These are phyloP conservation scores for Oryza glumipatula DNA, from an alignment of 176 grass and related monocot genomes.

Conservation along the genomic window DNA sequence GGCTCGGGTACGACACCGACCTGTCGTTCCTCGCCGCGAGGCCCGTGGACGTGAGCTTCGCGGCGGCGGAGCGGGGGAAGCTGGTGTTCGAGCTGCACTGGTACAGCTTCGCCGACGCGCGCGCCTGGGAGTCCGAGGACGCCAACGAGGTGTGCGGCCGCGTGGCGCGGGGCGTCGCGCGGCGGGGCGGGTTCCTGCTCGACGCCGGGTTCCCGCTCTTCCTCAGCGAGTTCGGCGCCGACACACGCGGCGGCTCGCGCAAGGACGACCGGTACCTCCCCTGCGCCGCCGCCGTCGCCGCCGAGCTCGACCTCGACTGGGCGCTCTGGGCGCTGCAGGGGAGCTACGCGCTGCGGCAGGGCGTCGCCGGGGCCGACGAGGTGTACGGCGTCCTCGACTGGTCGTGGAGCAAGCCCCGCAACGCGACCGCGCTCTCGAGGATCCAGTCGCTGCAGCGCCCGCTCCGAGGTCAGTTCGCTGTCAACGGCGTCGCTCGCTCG, in stretches of 20 bases:
- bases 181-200: conserved; percentile 59
- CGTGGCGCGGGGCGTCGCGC: conserved; percentile 21
- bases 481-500: not conserved
- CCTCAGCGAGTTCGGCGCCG: conserved; percentile 74
- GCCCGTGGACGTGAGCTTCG: conserved; percentile 49
- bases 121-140: conserved; percentile 46
- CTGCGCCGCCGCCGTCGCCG: conserved; percentile 45
- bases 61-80: conserved; percentile 11
- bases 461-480: conserved; percentile 38
- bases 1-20: conserved; percentile 65
- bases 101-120: conserved; percentile 65
- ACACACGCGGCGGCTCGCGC: conserved; percentile 46
- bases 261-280: conserved; percentile 55
- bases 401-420: conserved; percentile 53
- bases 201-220: conserved; percentile 53
- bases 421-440: conserved; percentile 39
- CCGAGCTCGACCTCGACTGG: conserved; percentile 75
- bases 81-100: conserved; percentile 78
- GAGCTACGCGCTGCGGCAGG: conserved; percentile 72
- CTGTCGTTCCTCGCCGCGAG: conserved; percentile 53
- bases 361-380: conserved; percentile 52
- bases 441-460: conserved; percentile 59
- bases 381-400: conserved; percentile 62
- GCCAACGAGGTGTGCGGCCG: conserved; percentile 68
- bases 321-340: conserved; percentile 72